Percentiles rank a stretch among this genome's conserved stretches.
These are phyloP conservation scores for Neoscytalidium dimidiatum DNA, from an alignment of 2,329 filamentous ascomycete species.

Conservation along the genomic window DNA sequence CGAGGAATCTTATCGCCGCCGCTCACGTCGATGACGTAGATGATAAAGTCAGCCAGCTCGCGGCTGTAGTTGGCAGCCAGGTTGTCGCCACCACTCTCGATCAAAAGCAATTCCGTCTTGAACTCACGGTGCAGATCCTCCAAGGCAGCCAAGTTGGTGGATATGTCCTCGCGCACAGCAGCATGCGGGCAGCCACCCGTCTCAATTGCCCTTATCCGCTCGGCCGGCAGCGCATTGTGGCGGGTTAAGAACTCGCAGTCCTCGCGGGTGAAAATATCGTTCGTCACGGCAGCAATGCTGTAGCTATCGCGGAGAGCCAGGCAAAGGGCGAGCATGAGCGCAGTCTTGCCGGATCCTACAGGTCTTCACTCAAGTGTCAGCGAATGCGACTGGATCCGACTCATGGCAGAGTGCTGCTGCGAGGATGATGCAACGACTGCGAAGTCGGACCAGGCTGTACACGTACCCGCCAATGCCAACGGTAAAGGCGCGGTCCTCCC, in stretches of 20 bases:
- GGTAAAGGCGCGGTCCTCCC: conserved; percentile 88
- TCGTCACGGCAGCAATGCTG: conserved; percentile 93
- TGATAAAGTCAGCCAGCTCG: conserved; percentile 94
- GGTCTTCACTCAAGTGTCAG: conserved; percentile 77
- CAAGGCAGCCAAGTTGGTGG: conserved; percentile 86
- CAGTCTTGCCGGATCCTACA: conserved; percentile 95
- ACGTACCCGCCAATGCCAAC: conserved; percentile 95
- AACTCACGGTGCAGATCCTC: conserved; percentile 85
- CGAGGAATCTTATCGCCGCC: conserved; percentile 96
- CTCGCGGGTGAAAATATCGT: conserved; percentile 97
- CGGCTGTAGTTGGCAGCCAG: conserved; percentile 94
- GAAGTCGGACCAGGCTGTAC: background rate
- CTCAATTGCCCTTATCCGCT: conserved; percentile 92
- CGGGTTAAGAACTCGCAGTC: conserved; percentile 96
- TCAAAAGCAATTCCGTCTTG: conserved; percentile 80
- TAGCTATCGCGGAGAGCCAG: conserved; percentile 76
- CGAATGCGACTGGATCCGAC: conserved; percentile 63
- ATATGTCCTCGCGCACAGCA: conserved; percentile 95
- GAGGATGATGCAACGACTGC: background rate
- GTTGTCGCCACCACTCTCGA: conserved; percentile 95
- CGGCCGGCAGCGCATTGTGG: conserved; percentile 77
- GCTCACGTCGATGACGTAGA: conserved; percentile 97
- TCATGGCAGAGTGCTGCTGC: background rate
- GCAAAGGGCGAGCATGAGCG: conserved; percentile 93
- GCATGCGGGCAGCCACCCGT: conserved; percentile 97